Evolutionary conservation across 345 rosid species (phyloP), one percentile per base, ranked within the genome.

Genomic region (Eucalyptus pauciflora): DNA sequence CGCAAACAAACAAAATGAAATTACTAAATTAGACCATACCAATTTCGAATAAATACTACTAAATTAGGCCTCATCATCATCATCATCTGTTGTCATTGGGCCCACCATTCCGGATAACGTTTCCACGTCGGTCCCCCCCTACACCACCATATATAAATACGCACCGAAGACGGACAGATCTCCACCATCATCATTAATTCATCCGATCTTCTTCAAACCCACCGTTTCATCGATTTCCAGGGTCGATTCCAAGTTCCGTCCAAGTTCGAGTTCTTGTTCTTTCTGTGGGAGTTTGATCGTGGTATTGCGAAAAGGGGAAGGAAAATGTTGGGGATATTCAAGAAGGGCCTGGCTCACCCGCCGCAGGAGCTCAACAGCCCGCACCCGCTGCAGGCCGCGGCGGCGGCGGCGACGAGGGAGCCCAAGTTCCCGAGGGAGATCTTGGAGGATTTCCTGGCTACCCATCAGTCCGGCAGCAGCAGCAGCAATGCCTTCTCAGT

Each of bases 341-440:
- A 91, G 88, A 93, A 94, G 88, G 94, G 88, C 3, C 51, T 95
- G 33, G 94, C 95, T 87, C 91, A 93, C 86, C 94, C 97, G 29
- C 98, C 98, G 3, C 86, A 92, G 89, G 98, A 96, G 94, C 94
- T 96, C 50, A 91, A 92, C 58, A 92, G 98, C 87, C 96, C 96
- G 9, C 93, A 92, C 87, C 91, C 94, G 6, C 48, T 89, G 52
- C 81, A 58, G 11, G 41, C 12, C 12, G 89, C 92, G 18, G 58
- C 58, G 15, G 41, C 41, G 41, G 41, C 41, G 41, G 41, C 41
- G 41, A 4, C 41, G 1, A 87, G 48, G 56, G 89, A 88, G 49
- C 91, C 95, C 1, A 92, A 94, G 92, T 91, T 89, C 43, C 94
- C 97, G 16, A 86, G 80, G 6, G 92, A 94, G 64, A 94, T 94